Evolutionary conservation across 2,329 filamentous ascomycete genomes (phyloP).

Genomic region (Colletotrichum spaethianum): DNA sequence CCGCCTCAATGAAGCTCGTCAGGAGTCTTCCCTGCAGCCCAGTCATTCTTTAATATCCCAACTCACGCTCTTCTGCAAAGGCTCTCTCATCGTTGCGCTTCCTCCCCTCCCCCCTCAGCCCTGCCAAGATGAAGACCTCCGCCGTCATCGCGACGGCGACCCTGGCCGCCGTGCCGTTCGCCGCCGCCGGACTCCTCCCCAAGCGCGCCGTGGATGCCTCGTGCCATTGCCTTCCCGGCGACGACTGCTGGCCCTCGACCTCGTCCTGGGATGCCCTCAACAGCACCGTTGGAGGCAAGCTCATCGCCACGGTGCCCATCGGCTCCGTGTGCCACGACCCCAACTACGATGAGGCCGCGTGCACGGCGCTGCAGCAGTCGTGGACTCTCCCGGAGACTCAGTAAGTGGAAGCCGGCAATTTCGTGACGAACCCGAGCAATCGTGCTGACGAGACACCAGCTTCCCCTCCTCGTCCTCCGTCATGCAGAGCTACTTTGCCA

Average conservation of each 20-base stretch:
- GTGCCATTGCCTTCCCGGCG: constrained; percentile 65
- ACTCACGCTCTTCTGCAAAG: constrained; percentile 1
- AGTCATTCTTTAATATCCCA: constrained; percentile 33
- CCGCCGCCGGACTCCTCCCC: constrained; percentile 29
- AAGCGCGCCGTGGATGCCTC: constrained; percentile 30
- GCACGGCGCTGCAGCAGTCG: constrained; percentile 52
- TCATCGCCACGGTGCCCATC: constrained; percentile 68
- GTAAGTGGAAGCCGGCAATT: constrained; percentile 44
- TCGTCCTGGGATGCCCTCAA: constrained; percentile 66
- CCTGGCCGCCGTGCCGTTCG: constrained; percentile 32
- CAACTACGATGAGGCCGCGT: constrained; percentile 60
- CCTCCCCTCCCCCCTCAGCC: constrained; percentile 5
- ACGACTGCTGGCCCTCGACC: constrained; percentile 66
- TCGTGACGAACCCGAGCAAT: background rate
- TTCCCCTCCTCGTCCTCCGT: constrained; percentile 56
- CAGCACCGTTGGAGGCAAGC: constrained; percentile 61
- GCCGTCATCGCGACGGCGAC: constrained; percentile 27
- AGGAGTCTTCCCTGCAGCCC: constrained; percentile 40
- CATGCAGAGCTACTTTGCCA: constrained; percentile 56
- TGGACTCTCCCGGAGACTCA: constrained; percentile 54
- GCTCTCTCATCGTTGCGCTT: background rate
- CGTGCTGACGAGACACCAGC: constrained; percentile 44
- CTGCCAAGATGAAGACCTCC: constrained; percentile 38
- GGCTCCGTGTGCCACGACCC: constrained; percentile 66
- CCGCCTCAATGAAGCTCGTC: constrained; percentile 16